phyloP scores from a whole-genome alignment of 1,284 basidiomycete genomes.

The Anthracocystis walkeri region DNA sequence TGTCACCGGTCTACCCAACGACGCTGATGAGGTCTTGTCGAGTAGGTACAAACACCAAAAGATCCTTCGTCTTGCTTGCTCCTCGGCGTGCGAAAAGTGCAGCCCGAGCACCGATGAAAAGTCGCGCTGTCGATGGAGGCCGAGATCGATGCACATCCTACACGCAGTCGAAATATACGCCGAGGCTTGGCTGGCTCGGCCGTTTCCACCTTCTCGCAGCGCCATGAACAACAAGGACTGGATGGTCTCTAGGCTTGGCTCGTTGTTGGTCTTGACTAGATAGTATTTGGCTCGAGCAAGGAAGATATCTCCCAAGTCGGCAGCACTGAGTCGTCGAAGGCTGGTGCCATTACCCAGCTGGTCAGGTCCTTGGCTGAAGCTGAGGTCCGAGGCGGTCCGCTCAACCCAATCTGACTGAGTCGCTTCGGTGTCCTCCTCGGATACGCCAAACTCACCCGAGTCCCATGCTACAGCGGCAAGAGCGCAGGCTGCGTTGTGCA shows the following conservation, averaged over 20 bases:
- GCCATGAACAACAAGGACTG: conserved; percentile 59
- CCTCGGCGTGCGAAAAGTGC: conserved; percentile 48
- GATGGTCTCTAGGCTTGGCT: conserved; percentile 53
- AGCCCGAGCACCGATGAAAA: conserved; percentile 40
- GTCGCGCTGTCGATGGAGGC: conserved; percentile 52
- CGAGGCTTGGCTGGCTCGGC: conserved; percentile 48
- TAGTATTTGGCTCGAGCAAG: conserved; percentile 56
- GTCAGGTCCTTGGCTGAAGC: conserved; percentile 27
- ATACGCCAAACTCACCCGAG: conserved; percentile 36
- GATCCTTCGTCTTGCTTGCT: conserved; percentile 51
- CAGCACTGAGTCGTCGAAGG: conserved; percentile 27
- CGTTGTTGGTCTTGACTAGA: conserved; percentile 53
- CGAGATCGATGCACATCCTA: conserved; percentile 57
- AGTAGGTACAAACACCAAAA: conserved; percentile 56
- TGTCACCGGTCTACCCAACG: conserved; percentile 54
- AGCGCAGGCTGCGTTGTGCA: conserved; percentile 53
- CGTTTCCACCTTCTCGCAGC: conserved; percentile 55
- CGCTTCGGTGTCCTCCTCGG: conserved; percentile 41
- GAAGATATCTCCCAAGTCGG: conserved; percentile 51
- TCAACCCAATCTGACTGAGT: conserved; percentile 47
- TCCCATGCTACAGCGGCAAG: conserved; percentile 53
- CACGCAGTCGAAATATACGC: conserved; percentile 52
- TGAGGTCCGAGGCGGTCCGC: conserved; percentile 40
- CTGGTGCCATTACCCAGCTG: conserved; percentile 30
- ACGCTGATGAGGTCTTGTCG: conserved; percentile 55